These are phyloP conservation scores for Yarrowia divulgata DNA, from an alignment of 805 yeast genomes.

Conservation along the genomic window DNA sequence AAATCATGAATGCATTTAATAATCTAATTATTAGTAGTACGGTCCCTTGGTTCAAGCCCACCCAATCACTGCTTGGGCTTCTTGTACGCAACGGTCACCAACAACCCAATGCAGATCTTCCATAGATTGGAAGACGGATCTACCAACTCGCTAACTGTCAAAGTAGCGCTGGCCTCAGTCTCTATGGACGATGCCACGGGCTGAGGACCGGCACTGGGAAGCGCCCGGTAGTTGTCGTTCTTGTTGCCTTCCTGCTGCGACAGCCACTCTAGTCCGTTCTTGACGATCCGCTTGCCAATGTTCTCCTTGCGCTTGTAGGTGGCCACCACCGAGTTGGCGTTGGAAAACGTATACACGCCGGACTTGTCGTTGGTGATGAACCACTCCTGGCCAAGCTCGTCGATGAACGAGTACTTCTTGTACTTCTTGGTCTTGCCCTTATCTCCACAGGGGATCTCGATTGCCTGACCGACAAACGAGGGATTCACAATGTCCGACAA, in stretches of 20 bases:
- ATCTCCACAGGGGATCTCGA: conserved; percentile 34
- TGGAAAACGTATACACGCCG: conserved; percentile 20
- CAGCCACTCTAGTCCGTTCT: conserved; percentile 36
- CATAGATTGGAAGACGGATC: conserved; percentile 15
- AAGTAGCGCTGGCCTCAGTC: conserved; percentile 30
- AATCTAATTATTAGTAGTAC: conserved; percentile 1
- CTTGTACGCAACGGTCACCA: conserved; percentile 28
- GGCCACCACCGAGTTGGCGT: conserved; percentile 30
- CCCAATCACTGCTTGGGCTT: conserved; percentile 13
- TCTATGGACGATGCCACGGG: conserved; percentile 36
- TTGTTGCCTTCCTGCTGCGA: conserved; percentile 29
- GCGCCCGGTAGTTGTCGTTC: conserved; percentile 21
- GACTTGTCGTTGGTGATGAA: conserved; percentile 31
- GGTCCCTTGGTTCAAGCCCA: not conserved
- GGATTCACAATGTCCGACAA: conserved; percentile 35
- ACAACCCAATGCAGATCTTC: conserved; percentile 26
- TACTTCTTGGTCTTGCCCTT: conserved; percentile 30
- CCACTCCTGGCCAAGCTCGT: conserved; percentile 37
- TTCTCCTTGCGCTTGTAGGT: conserved; percentile 29
- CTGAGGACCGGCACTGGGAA: conserved; percentile 25
- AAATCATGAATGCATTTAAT: conserved; percentile 22
- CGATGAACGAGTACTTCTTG: conserved; percentile 33
- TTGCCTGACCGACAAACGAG: conserved; percentile 30
- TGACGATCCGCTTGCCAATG: conserved; percentile 35
- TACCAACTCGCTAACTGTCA: conserved; percentile 21